Percentiles rank a stretch among this genome's conserved stretches.
phyloP scores from a whole-genome alignment of 371 early-diverging fungal genomes.

The Mortierella sp. region DNA sequence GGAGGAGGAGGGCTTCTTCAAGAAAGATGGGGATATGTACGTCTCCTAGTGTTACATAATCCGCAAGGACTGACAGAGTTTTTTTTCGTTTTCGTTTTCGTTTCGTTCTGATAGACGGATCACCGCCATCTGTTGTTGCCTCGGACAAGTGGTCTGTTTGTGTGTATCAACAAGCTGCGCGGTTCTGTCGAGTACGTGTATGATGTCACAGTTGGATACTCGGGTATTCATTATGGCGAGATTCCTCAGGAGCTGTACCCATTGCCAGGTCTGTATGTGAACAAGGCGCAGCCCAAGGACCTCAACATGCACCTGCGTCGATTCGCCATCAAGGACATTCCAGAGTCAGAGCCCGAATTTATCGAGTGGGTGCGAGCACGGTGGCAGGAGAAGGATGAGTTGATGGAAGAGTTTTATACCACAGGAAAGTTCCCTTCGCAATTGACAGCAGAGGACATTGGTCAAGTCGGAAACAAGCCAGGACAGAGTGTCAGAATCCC shows the following conservation, averaged over 20 bases:
- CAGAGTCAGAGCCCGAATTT: conserved; percentile 72
- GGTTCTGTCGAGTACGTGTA: conserved; percentile 76
- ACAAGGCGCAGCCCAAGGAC: conserved; percentile 72
- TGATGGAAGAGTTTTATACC: conserved; percentile 83
- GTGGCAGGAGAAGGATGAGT: conserved; percentile 87
- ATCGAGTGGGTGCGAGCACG: conserved; percentile 78
- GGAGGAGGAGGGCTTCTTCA: too few species aligned
- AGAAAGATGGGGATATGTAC: too few species aligned
- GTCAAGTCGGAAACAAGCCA: conserved; percentile 4
- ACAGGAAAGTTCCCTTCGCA: conserved; percentile 72
- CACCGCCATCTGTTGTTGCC: conserved; percentile 78
- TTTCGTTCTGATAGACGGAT: conserved; percentile 54
- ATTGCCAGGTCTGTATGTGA: conserved; percentile 73
- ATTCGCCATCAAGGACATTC: conserved; percentile 71
- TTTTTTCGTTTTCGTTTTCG: neutral
- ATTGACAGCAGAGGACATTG: conserved; percentile 31
- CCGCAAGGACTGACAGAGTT: neutral
- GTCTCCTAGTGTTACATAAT: too few species aligned
- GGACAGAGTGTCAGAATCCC: conserved; percentile 44
- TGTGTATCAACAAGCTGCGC: conserved; percentile 70
- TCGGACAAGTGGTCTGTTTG: conserved; percentile 78
- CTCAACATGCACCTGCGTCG: conserved; percentile 83
- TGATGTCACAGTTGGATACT: conserved; percentile 88
- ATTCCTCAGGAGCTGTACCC: conserved; percentile 83
- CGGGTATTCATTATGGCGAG: conserved; percentile 78